Evolutionary conservation across 2,329 filamentous ascomycete genomes (phyloP), one percentile per base, ranked within the genome.

Genomic region (Graphium sp.): DNA sequence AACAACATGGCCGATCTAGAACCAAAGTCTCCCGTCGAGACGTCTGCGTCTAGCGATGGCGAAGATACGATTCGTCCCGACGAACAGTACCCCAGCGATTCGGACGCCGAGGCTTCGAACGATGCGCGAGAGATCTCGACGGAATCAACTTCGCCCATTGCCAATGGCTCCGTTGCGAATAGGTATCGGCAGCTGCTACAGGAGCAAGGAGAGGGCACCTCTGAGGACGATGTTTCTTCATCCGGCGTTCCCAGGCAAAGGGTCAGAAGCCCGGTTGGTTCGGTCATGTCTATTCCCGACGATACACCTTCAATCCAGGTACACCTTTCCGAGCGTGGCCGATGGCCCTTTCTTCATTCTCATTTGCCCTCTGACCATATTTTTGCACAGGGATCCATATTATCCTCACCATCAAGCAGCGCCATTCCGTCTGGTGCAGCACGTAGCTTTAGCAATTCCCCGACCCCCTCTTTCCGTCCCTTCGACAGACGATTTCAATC

Each of bases 401-500:
- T 69, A 31, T 74, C 66, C 16, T 73, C 82, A 5, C 71, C 74
- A n/a, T 68, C 73, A 21, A 84, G 82, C 51, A 83, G 77, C 42
- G 57, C 78, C 21, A 63, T 83, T 17, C 72, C 74, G 4, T 74
- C 76, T 20, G 60, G 75, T 34, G 72, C 71, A 39, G 75, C 76
- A 11, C 65, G 77, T 33, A 64, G 71, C 13, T 64, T 71, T 35
- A 52, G 78, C 22, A 56, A 55, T 37, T 83, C 77, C 40, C 75
- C 82, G 10, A 81, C 78, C 11, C 80, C 80, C 13, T 84, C 82
- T 11, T 78, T 94, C 42, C 74, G 87, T 44, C 87, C 89, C 5
- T 98, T 98, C 49, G 89, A 98, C 47, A 74, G 83, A 37, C 74
- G 89, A 32, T 98, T 98, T 52, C 84, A 91, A 47, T 87, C 87